Evolutionary conservation across 352 stramenopile genomes (phyloP).

Genomic region (Phytophthora parvispora): DNA sequence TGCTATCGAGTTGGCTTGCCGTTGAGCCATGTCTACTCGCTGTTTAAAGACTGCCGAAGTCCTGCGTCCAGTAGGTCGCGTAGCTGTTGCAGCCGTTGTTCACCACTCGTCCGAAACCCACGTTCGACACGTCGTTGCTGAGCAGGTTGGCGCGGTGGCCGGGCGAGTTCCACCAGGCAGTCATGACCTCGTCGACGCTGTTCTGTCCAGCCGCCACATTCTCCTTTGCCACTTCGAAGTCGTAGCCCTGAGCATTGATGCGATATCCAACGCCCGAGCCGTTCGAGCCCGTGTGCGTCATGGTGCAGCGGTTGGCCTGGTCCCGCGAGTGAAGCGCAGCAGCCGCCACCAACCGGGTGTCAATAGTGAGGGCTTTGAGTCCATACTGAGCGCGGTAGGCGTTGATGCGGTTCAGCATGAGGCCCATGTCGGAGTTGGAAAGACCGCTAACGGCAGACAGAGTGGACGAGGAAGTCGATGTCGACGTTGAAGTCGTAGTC

Average conservation of each 20-base stretch:
- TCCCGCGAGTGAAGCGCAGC: conserved; percentile 55
- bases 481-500: background rate
- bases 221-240: conserved; percentile 44
- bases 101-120: conserved; percentile 42
- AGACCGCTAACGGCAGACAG: conserved; percentile 38
- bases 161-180: conserved; percentile 57
- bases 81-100: conserved; percentile 39
- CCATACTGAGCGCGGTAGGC: conserved; percentile 49
- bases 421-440: conserved; percentile 29
- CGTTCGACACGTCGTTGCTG: conserved; percentile 27
- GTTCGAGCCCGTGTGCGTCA: conserved; percentile 56
- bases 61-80: conserved; percentile 47
- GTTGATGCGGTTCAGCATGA: conserved; percentile 67
- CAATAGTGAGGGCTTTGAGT: conserved; percentile 49
- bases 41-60: conserved; percentile 32
- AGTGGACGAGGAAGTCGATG: background rate
- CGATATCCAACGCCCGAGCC: conserved; percentile 44
- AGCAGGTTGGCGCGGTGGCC: conserved; percentile 65
- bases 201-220: conserved; percentile 65
- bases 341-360: conserved; percentile 44
- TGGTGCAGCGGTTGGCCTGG: conserved; percentile 49
- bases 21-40: background rate
- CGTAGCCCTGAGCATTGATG: conserved; percentile 40
- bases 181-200: conserved; percentile 53
- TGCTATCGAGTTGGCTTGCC: conserved; percentile 9